phyloP scores from a whole-genome alignment of 1,139 yeast species.

The Protomyces inundatus region DNA sequence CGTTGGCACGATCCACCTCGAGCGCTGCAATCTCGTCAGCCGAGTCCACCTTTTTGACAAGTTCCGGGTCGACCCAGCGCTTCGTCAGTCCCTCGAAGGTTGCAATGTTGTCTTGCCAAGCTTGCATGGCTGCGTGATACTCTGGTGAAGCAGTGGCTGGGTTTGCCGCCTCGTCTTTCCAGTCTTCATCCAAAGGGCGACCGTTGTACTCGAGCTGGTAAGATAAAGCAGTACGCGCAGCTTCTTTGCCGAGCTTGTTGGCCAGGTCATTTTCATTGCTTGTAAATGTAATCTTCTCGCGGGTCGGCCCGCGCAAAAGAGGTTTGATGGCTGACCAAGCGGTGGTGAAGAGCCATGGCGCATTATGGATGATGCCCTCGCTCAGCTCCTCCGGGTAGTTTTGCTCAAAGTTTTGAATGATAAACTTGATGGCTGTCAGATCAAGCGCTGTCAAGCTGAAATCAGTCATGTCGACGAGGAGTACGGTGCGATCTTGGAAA shows the following conservation, averaged over 20 bases:
- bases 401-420: slow-evolving; percentile 24
- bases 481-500: slow-evolving; percentile 19
- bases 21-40: slow-evolving; percentile 4
- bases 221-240: slow-evolving; percentile 6
- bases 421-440: slow-evolving; percentile 18
- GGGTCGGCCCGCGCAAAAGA: slow-evolving; percentile 10
- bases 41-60: background rate
- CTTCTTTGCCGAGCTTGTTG: slow-evolving; percentile 9
- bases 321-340: slow-evolving; percentile 24
- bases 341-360: slow-evolving; percentile 21
- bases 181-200: slow-evolving; percentile 2
- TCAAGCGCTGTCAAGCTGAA: slow-evolving; percentile 16
- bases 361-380: slow-evolving; percentile 21
- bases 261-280: slow-evolving; percentile 8
- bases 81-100: slow-evolving; percentile 8
- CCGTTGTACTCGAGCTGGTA: slow-evolving; percentile 8
- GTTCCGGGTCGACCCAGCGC: slow-evolving; percentile 12
- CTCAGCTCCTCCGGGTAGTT: slow-evolving; percentile 23
- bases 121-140: slow-evolving; percentile 4
- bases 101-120: slow-evolving; percentile 7
- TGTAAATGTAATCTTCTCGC: slow-evolving; percentile 21
- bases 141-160: slow-evolving; percentile 1
- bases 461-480: slow-evolving; percentile 19
- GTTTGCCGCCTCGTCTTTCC: slow-evolving; percentile 6
- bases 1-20: background rate